A percentile compares a stretch with the other conserved stretches of the same genome.
These are phyloP conservation scores for Trichocladium uniseriatum DNA, from an alignment of 495 filamentous ascomycete species.

Conservation along the genomic window DNA sequence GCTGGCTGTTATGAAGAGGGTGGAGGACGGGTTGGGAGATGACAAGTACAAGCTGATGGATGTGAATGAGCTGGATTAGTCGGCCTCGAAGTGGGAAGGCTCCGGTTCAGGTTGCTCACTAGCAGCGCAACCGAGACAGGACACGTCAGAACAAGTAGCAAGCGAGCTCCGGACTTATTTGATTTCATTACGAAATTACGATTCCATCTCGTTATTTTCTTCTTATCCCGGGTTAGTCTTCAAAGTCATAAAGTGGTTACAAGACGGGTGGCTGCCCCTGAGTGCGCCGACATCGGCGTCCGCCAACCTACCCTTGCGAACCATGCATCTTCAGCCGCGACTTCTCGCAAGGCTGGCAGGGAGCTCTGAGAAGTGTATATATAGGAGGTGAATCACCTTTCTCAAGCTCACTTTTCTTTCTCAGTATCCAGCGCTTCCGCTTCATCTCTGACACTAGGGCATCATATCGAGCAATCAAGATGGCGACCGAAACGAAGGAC, in stretches of 20 bases:
- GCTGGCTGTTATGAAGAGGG: slow-evolving; percentile 67
- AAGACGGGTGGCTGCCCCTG: not conserved
- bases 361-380: slow-evolving; percentile 2
- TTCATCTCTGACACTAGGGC: too few species aligned
- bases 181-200: too few species aligned
- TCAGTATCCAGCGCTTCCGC: too few species aligned
- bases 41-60: slow-evolving; percentile 59
- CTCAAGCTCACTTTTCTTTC: not conserved
- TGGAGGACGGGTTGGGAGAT: slow-evolving; percentile 64
- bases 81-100: too few species aligned
- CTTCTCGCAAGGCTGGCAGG: not conserved
- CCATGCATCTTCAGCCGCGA: not conserved
- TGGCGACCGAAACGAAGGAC: slow-evolving; percentile 36
- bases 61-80: slow-evolving; percentile 17
- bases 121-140: too few species aligned
- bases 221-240: too few species aligned
- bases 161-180: too few species aligned
- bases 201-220: too few species aligned
- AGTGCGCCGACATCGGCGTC: slow-evolving; percentile 5
- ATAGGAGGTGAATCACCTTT: not conserved
- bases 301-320: not conserved
- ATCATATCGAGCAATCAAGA: slow-evolving; percentile 3
- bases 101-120: too few species aligned
- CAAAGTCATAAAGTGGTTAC: too few species aligned
- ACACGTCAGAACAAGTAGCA: too few species aligned